A percentile compares a stretch with the other conserved stretches of the same genome.
Conservation (phyloP, 306 rosid genomes). For the Medicago truncatula region DNA sequence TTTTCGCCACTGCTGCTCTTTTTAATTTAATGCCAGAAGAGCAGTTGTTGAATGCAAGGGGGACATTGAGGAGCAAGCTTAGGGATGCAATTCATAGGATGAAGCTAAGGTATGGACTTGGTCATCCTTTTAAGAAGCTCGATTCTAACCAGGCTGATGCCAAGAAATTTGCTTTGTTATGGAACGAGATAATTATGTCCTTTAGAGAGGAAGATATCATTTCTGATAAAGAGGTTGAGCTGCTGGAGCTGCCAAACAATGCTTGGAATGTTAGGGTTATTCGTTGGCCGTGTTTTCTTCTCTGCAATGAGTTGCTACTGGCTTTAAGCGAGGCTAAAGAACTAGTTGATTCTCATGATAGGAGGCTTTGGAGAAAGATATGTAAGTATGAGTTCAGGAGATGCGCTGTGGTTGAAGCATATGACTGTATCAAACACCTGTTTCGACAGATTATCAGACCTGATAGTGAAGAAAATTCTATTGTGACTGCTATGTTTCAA, state of each 20-base stretch:
- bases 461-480: constrained; percentile 77
- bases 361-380: constrained; percentile 86
- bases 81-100: constrained; percentile 73
- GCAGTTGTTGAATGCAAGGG: constrained; percentile 71
- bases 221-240: constrained; percentile 80
- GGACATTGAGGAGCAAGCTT: constrained; percentile 64
- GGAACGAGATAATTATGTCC: constrained; percentile 84
- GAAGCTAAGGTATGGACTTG: constrained; percentile 94
- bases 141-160: constrained; percentile 84
- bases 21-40: constrained; percentile 95
- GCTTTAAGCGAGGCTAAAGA: constrained; percentile 91
- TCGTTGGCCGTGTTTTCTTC: constrained; percentile 95
- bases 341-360: constrained; percentile 73
- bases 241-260: constrained; percentile 76
- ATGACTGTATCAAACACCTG: constrained; percentile 75
- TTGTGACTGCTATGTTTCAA: constrained; percentile 70
- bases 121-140: constrained; percentile 78
- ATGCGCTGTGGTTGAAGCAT: constrained; percentile 80
- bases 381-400: constrained; percentile 87
- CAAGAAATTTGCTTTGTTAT: constrained; percentile 77
- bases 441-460: constrained; percentile 60
- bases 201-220: constrained; percentile 93
- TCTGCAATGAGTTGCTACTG: constrained; percentile 87
- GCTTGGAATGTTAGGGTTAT: constrained; percentile 89
- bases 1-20: constrained; percentile 84